Percentiles rank a stretch among this genome's conserved stretches.
phyloP scores from a whole-genome alignment of 2,329 filamentous ascomycete species.

The Colletotrichum shisoi region DNA sequence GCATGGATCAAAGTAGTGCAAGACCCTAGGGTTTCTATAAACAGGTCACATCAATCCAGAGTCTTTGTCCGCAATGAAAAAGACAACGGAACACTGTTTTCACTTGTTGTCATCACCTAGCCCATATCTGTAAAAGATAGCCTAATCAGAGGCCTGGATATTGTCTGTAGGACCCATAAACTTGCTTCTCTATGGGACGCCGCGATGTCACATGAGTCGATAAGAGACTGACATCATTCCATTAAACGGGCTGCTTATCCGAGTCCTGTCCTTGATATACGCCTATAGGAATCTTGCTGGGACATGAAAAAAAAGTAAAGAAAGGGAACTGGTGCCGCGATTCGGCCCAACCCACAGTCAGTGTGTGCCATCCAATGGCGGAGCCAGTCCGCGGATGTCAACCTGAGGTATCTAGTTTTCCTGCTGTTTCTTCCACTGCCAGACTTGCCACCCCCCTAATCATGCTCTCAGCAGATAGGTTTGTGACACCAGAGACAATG shows the following conservation, averaged over 20 bases:
- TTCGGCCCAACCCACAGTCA: conserved; percentile 3
- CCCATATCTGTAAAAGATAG: too few species aligned
- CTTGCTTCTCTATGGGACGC: not conserved
- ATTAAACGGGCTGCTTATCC: conserved; percentile 19
- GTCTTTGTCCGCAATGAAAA: too few species aligned
- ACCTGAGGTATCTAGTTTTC: conserved; percentile 37
- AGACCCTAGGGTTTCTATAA: too few species aligned
- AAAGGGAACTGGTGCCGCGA: conserved; percentile 28
- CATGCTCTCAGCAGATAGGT: not conserved
- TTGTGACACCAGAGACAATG: not conserved
- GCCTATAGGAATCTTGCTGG: conserved; percentile 28
- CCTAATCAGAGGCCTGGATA: too few species aligned
- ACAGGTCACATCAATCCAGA: too few species aligned
- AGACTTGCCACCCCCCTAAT: not conserved
- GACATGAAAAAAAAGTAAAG: conserved; percentile 21
- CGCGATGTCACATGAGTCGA: not conserved
- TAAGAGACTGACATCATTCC: conserved; percentile 2
- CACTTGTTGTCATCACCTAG: not conserved
- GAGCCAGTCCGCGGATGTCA: conserved; percentile 34
- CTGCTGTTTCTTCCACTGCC: conserved; percentile 10
- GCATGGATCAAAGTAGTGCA: too few species aligned
- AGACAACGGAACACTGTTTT: too few species aligned
- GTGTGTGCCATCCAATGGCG: conserved; percentile 28
- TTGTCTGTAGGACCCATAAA: too few species aligned
- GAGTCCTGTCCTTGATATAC: conserved; percentile 26